Percentiles rank a stretch among this genome's conserved stretches.
Conservation (phyloP, 2,329 filamentous ascomycete species). For the Neopestalotiopsis sp. region DNA sequence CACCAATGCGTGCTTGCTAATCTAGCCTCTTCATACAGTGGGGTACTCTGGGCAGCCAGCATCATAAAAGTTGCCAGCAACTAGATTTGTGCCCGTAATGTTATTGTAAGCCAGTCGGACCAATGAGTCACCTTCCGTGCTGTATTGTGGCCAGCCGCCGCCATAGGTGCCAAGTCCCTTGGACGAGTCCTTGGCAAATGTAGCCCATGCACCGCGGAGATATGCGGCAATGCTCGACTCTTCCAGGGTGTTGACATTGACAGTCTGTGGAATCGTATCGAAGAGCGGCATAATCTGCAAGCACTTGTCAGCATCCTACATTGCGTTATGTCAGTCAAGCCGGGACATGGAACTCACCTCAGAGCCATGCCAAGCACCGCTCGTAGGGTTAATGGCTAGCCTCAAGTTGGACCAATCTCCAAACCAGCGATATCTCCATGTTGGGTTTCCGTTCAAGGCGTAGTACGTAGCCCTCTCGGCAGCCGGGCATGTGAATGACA, state of each 20-base stretch:
- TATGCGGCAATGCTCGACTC: slow-evolving; percentile 5
- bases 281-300: slow-evolving; percentile 8
- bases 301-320: neutral
- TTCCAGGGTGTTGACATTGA: neutral
- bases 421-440: slow-evolving; percentile 17
- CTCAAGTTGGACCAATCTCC: slow-evolving; percentile 11
- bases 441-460: slow-evolving; percentile 12
- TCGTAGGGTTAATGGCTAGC: slow-evolving; percentile 3
- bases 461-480: neutral
- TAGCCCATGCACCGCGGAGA: slow-evolving; percentile 14
- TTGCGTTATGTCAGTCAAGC: too few species aligned
- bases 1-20: neutral
- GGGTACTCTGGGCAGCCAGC: slow-evolving; percentile 38
- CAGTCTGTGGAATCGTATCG: slow-evolving; percentile 6
- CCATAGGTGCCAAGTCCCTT: slow-evolving; percentile 3
- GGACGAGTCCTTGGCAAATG: slow-evolving; percentile 13
- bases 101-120: slow-evolving; percentile 14
- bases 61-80: slow-evolving; percentile 8
- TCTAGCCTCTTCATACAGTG: neutral
- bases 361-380: slow-evolving; percentile 16
- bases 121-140: slow-evolving; percentile 9
- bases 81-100: slow-evolving; percentile 8
- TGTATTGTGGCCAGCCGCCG: slow-evolving; percentile 12
- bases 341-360: neutral
- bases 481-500: slow-evolving; percentile 14